Base-by-base conservation (phyloP, 352 stramenopile species). In the Globisporangium perplexum region DNA sequence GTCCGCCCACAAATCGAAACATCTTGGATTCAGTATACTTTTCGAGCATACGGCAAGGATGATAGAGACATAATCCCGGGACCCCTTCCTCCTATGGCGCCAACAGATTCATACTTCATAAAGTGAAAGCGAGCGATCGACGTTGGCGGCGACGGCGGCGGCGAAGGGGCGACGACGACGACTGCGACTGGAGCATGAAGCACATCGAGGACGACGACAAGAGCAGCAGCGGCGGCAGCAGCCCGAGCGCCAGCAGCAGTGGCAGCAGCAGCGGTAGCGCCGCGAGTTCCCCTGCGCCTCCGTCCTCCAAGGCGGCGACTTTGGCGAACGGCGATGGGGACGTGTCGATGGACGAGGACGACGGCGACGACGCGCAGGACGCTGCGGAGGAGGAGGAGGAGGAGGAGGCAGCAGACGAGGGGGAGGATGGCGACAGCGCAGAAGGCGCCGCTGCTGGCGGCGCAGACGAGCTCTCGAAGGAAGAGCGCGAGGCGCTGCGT, bases 401-500 rank as follows among this genome's bases (percentile, higher is more conserved):
- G 45, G 58, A n/a, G 23, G 62, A 59, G n/a, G n/a, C n/a, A n/a
- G n/a, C n/a, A 10, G 59, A 71, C 44, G 64, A 69, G 33, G 62
- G 68, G 11, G 72, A 77, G 11, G 60, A 69, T 7, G 66, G 68
- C 10, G 67, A 63, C 20, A 58, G 72, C 15, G 53, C 67, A 12
- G 59, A 69, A 5, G 51, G 56, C 8, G 28, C 50, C 0, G 54
- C 58, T 8, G 45, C 52, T 10, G 70, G 71, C n/a, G 67, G 73
- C 36, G 44, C 52, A 17, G 70, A 70, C 53, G 60, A 74, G 20
- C 54, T 93, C 22, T 85, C 82, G 23, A 58, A 56, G 10, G 78
- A 79, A 36, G 79, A 95, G 59, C 73, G 78, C 26, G 75, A 68
- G 7, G 68, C 68, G 31, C 59, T 95, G 18, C 65, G 77, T 20